Evolutionary conservation across 2,329 filamentous ascomycete species (phyloP).

Genomic region (Plectosphaerella cucumerina): DNA sequence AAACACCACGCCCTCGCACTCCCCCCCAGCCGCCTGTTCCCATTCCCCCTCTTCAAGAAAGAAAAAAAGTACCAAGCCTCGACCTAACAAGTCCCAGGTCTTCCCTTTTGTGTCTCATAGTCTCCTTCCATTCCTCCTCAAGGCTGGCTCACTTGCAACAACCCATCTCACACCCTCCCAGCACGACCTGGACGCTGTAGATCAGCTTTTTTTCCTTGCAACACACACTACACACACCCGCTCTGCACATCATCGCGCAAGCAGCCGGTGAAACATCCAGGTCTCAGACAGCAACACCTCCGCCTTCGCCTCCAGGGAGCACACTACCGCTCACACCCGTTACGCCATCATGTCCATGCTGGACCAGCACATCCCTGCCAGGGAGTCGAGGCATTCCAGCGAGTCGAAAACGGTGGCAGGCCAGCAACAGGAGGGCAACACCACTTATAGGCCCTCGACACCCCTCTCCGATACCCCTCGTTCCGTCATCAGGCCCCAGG

Average conservation of each 20-base stretch:
- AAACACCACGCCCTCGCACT: not conserved
- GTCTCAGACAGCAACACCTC: constrained; percentile 10
- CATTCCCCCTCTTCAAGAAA: not conserved
- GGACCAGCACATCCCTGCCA: constrained; percentile 12
- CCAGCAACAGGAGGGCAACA: constrained; percentile 3
- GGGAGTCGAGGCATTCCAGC: constrained; percentile 11
- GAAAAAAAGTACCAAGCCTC: not conserved
- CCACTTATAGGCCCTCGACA: constrained; percentile 13
- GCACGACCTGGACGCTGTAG: constrained; percentile 2
- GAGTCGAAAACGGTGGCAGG: constrained; percentile 1
- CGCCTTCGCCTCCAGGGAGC: not conserved
- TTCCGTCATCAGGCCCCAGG: constrained; percentile 9
- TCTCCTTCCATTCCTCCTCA: not conserved
- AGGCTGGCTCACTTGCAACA: not conserved
- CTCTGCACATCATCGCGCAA: not conserved
- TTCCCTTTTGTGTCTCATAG: not conserved
- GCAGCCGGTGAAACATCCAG: constrained; percentile 1
- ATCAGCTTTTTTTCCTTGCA: constrained; percentile 1
- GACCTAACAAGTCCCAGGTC: not conserved
- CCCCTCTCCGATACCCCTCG: constrained; percentile 10
- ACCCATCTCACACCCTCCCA: not conserved
- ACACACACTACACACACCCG: not conserved
- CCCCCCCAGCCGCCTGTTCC: not conserved
- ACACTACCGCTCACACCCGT: constrained; percentile 2
- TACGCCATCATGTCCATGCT: constrained; percentile 13